Percentiles rank a stretch among this genome's conserved stretches.
Evolutionary conservation across 169 alveolate genomes (phyloP).

Genomic region (Hammondia hammondi): DNA sequence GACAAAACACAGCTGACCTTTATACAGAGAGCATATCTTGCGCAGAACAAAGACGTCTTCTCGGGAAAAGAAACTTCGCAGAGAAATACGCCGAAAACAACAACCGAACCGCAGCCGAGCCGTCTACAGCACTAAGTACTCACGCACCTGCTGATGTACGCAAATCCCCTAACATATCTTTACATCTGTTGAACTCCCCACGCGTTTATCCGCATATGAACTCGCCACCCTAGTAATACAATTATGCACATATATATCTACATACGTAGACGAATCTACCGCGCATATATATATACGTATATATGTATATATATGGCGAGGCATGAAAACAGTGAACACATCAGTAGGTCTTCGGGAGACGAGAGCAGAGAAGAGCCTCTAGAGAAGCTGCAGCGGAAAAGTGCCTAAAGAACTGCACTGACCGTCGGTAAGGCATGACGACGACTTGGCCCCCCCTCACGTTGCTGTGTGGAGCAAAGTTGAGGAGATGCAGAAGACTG

Average conservation of each 20-base stretch:
- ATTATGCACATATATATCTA: background rate
- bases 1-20: too few species aligned
- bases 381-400: background rate
- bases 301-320: background rate
- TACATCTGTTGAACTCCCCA: too few species aligned
- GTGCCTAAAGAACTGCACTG: background rate
- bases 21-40: too few species aligned
- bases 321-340: background rate
- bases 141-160: too few species aligned
- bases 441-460: constrained; percentile 82
- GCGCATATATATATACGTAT: background rate
- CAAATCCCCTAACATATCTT: too few species aligned
- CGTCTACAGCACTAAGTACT: too few species aligned
- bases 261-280: background rate
- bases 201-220: too few species aligned
- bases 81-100: too few species aligned
- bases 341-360: background rate
- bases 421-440: constrained; percentile 82
- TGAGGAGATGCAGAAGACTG: constrained; percentile 77
- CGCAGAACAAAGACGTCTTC: too few species aligned
- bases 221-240: background rate
- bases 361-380: background rate
- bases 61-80: too few species aligned
- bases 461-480: constrained; percentile 76
- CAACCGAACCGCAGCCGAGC: too few species aligned